A percentile compares a stretch with the other conserved stretches of the same genome.
These are phyloP conservation scores for Boletus bicolor DNA, from an alignment of 768 basidiomycete species.

Conservation along the genomic window DNA sequence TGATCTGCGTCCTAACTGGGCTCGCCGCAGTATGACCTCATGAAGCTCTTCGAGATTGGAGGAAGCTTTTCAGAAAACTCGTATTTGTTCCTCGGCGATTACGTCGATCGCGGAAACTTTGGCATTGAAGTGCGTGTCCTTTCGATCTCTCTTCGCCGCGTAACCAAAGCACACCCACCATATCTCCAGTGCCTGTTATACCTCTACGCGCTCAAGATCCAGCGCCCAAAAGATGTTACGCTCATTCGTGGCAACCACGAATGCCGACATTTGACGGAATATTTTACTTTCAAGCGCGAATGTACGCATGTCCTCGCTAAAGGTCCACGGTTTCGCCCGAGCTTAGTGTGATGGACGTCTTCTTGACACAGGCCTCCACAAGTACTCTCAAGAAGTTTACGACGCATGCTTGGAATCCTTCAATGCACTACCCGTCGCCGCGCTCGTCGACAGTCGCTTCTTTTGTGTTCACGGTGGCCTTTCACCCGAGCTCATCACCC, in stretches of 20 bases:
- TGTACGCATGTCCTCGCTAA: constrained; percentile 47
- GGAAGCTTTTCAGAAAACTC: constrained; percentile 79
- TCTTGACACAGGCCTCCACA: constrained; percentile 25
- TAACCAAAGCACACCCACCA: not conserved
- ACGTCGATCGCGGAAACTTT: constrained; percentile 96
- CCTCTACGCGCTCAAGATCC: constrained; percentile 89
- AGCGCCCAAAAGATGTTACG: constrained; percentile 77
- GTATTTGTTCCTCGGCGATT: constrained; percentile 95
- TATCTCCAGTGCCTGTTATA: constrained; percentile 75
- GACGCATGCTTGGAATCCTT: constrained; percentile 92
- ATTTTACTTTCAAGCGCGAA: constrained; percentile 98
- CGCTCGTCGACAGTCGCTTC: constrained; percentile 91
- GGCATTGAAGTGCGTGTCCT: constrained; percentile 57
- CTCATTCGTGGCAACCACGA: constrained; percentile 96
- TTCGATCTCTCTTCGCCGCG: not conserved
- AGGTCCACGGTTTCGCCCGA: not conserved
- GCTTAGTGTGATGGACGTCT: constrained; percentile 6
- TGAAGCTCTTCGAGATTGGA: constrained; percentile 97
- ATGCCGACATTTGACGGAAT: constrained; percentile 94
- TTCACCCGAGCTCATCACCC: constrained; percentile 76
- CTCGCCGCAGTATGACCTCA: constrained; percentile 80
- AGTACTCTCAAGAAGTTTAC: constrained; percentile 55
- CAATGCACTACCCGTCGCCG: constrained; percentile 85
- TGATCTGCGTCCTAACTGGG: not conserved
- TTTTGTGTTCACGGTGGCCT: constrained; percentile 98